Base-by-base conservation (phyloP, 257 asterid genomes). In the Petrea volubilis region DNA sequence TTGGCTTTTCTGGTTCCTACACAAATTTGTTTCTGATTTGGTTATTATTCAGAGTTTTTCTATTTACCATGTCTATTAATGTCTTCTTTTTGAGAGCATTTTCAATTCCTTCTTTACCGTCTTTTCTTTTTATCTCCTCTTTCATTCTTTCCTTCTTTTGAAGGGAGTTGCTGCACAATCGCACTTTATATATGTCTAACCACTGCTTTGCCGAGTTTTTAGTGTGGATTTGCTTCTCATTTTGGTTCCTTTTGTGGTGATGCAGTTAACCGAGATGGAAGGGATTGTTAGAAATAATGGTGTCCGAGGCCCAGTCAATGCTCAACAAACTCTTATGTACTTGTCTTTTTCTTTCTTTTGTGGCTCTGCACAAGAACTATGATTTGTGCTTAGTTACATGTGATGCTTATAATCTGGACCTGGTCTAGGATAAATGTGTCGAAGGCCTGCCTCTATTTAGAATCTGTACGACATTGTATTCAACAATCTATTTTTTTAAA, bases 181-280 rank as follows among this genome's bases (percentile, higher is more conserved):
- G 14, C 58, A 1, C 24, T 17, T 40, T 57, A 12, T 50, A 3
- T 25, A 20, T 63, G 60, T n/a, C 44, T 67, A 9, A 34, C 53
- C 55, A 40, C 21, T 17, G 15, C 29, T 38, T 13, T 60, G 6
- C 23, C 29, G 20, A n/a, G 33, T 27, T 21, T 64, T 33, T 59
- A n/a, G n/a, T 43, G 12, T 15, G 2, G 9, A 17, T 34, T 33
- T 20, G 40, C 31, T 60, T 74, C 60, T 52, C 28, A 27, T 18
- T 38, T 27, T 23, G n/a, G 24, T 68, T 52, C 43, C 27, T 57
- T 56, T 57, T 50, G 56, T 55, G 17, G 71, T 34, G 60, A 62
- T 77, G 81, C 79, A 83, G 85, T 63, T 36, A 44, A 38, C 21
- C 41, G 7, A 31, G 47, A 38, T 50, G 21, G 24, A 49, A 51